Evolutionary conservation across 1,284 basidiomycete genomes (phyloP), one percentile per base, ranked within the genome.

Genomic region (Malassezia equina): DNA sequence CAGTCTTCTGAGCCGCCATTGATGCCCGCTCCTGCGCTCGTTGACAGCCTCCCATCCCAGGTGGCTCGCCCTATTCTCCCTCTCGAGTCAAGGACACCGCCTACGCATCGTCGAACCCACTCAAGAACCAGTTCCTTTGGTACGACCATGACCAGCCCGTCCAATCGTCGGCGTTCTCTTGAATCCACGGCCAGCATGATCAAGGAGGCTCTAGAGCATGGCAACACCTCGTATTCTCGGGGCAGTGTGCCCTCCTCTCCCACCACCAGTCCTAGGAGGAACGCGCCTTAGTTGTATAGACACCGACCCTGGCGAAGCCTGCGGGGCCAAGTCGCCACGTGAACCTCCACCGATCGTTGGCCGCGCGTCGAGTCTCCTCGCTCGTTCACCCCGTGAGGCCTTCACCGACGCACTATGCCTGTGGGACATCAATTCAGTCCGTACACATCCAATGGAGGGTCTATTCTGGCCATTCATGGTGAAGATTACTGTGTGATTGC

Each of bases 131-230:
- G 87, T 53, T 91, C 88, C 71, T 77, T 98, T 58, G 94, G 94
- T 3, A 98, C 94, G 56, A 98, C 93, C 62, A 87, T 87, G 82
- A 94, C 90, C 43, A 88, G 86, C 71, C 93, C 94, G 9, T 90
- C 87, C 69, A 98, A 86, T 56, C 81, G 94, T 62, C 79, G 91
- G 75, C 81, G 91, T 66, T 90, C 88, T 71, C 78, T 98, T 73
- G 93, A 96, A 79, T 91, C 87, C 73, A 98, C 93, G 50, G 90
- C 94, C 79, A 86, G 85, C 66, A 82, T 96, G 76, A 94, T 99
- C 71, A 85, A 90, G 76, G 71, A 73, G 52, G 71, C 70, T 6
- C 64, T 73, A 29, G 66, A 66, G 47, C 33, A 50, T 15, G 39
- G 32, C 19, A n/a, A 15, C 13, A 32, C 21, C 32, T 9, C 34